A percentile compares a stretch with the other conserved stretches of the same genome.
Conservation (phyloP, 805 yeast species). For the Monosporozyma yasuniensis region DNA sequence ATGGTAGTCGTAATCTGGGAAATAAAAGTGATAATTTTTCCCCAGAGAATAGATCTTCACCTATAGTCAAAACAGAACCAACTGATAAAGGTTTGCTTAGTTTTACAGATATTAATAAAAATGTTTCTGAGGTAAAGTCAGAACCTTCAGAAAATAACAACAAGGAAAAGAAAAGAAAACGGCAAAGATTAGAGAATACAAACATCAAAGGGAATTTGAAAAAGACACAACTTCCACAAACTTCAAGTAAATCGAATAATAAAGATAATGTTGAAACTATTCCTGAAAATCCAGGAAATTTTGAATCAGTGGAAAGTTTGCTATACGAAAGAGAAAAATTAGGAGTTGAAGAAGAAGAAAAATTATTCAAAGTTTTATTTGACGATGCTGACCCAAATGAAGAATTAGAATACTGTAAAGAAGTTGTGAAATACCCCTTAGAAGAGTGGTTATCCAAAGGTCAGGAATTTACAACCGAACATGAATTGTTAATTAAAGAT, state of each 20-base stretch:
- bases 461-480: constrained; percentile 26
- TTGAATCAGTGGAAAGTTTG: not conserved
- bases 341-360: not conserved
- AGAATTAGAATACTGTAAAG: not conserved
- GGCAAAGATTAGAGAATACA: not conserved
- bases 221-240: not conserved
- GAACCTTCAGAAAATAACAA: not conserved
- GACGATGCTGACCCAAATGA: not conserved
- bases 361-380: not conserved
- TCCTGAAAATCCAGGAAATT: not conserved
- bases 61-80: not conserved
- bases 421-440: not conserved
- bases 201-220: not conserved
- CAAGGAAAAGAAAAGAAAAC: not conserved
- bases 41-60: not conserved
- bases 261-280: not conserved
- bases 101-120: not conserved
- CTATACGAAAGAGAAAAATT: not conserved
- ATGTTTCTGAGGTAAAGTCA: not conserved
- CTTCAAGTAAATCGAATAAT: not conserved
- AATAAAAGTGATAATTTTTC: not conserved
- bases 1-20: not conserved
- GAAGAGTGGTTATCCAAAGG: constrained; percentile 35
- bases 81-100: not conserved
- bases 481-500: constrained; percentile 29